These are phyloP conservation scores for Rhodomyrtus psidioides DNA, from an alignment of 441 rosid genomes.

Conservation along the genomic window DNA sequence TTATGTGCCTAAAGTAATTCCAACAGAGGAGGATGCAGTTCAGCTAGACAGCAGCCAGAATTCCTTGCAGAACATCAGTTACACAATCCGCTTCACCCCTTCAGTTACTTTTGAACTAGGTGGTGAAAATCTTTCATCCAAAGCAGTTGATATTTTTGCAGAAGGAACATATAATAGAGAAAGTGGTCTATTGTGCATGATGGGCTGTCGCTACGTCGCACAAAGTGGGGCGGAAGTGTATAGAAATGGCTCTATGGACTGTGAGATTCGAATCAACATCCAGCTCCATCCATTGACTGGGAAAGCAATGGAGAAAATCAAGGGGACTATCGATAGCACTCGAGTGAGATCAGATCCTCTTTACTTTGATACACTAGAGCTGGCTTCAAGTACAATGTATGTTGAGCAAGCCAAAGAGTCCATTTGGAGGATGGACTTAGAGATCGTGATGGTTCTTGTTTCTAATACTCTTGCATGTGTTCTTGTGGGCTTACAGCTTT, in stretches of 20 bases:
- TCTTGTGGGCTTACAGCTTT: conserved; percentile 68
- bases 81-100: conserved; percentile 29
- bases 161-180: conserved; percentile 70
- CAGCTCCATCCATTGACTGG: conserved; percentile 55
- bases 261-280: conserved; percentile 44
- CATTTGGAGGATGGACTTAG: conserved; percentile 90
- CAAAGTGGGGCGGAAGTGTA: conserved; percentile 9
- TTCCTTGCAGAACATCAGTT: conserved; percentile 61
- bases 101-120: conserved; percentile 16
- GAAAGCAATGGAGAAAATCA: conserved; percentile 34
- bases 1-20: background rate
- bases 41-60: conserved; percentile 14
- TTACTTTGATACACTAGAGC: conserved; percentile 45
- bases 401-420: conserved; percentile 57
- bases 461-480: conserved; percentile 69
- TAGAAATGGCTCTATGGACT: conserved; percentile 35
- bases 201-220: conserved; percentile 50
- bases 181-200: conserved; percentile 75
- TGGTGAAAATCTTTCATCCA: conserved; percentile 12
- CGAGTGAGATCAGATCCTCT: conserved; percentile 54
- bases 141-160: conserved; percentile 43
- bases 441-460: conserved; percentile 67
- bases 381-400: conserved; percentile 55
- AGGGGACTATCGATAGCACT: conserved; percentile 63
- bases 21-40: conserved; percentile 9